Conservation (phyloP, 1,139 yeast species). For the Protomyces inundatus region DNA sequence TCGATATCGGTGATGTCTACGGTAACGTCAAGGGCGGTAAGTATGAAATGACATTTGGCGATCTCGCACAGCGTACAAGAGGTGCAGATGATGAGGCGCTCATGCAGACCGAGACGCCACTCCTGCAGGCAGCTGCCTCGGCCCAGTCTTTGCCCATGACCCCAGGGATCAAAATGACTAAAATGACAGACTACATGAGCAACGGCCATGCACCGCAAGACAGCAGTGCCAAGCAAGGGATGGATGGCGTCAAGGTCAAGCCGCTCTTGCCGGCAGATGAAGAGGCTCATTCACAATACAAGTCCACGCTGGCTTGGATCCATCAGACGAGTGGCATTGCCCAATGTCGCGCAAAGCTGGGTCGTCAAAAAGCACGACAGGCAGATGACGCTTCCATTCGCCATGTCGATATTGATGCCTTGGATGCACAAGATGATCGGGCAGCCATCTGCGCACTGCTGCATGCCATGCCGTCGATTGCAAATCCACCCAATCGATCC, state of each 20-base stretch:
- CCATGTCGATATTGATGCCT: not conserved
- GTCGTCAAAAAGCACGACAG: not conserved
- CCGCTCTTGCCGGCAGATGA: slow-evolving; percentile 16
- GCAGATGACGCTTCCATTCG: not conserved
- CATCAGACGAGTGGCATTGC: slow-evolving; percentile 9
- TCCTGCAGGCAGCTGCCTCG: slow-evolving; percentile 16
- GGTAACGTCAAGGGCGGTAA: slow-evolving; percentile 22
- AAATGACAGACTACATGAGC: slow-evolving; percentile 22
- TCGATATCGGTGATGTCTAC: slow-evolving; percentile 20
- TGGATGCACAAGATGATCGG: slow-evolving; percentile 12
- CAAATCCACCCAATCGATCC: slow-evolving; percentile 15
- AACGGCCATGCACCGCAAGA: slow-evolving; percentile 16
- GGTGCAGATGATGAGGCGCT: slow-evolving; percentile 10
- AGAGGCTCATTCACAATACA: slow-evolving; percentile 7
- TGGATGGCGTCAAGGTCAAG: slow-evolving; percentile 2
- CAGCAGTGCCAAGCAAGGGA: not conserved
- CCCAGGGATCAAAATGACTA: slow-evolving; percentile 6
- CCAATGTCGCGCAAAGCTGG: slow-evolving; percentile 1
- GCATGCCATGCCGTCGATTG: slow-evolving; percentile 17
- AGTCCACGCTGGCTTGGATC: slow-evolving; percentile 7
- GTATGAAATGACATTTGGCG: slow-evolving; percentile 23
- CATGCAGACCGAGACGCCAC: slow-evolving; percentile 18
- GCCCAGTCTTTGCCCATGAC: not conserved
- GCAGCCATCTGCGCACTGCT: slow-evolving; percentile 16
- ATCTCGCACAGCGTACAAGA: slow-evolving; percentile 10